These are phyloP conservation scores for Akanthomyces uredinophilus DNA, from an alignment of 2,329 filamentous ascomycete genomes.

Conservation along the genomic window DNA sequence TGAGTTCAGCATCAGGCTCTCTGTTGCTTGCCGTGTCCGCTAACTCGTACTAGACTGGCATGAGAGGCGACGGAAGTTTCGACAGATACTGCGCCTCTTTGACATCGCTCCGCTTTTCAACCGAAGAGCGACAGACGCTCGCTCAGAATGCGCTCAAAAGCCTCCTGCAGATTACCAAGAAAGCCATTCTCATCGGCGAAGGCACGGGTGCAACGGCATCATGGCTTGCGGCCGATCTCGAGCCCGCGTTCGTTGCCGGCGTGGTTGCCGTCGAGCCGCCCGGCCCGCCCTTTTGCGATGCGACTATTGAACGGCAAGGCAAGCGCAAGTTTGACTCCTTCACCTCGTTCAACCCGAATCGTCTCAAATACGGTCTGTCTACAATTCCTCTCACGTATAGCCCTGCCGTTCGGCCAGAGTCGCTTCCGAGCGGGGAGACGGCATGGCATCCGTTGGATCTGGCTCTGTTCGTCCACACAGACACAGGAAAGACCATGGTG, in stretches of 20 bases:
- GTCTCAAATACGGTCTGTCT: slow-evolving; percentile 35
- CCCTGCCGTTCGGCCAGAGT: slow-evolving; percentile 25
- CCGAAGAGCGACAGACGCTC: slow-evolving; percentile 26
- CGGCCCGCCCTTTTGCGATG: slow-evolving; percentile 44
- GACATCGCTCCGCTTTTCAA: slow-evolving; percentile 29
- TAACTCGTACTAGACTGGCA: slow-evolving; percentile 25
- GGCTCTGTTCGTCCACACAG: not conserved
- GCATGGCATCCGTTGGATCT: slow-evolving; percentile 3
- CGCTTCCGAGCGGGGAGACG: not conserved
- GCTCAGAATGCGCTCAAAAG: slow-evolving; percentile 33
- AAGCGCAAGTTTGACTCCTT: slow-evolving; percentile 19
- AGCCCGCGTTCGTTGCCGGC: slow-evolving; percentile 41
- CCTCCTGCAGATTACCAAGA: slow-evolving; percentile 39
- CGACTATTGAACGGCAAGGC: not conserved
- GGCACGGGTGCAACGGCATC: slow-evolving; percentile 42
- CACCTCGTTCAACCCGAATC: slow-evolving; percentile 23
- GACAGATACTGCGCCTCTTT: slow-evolving; percentile 42
- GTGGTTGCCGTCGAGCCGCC: slow-evolving; percentile 49
- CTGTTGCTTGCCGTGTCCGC: not conserved
- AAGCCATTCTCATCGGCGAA: slow-evolving; percentile 43
- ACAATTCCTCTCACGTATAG: slow-evolving; percentile 38
- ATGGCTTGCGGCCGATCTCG: slow-evolving; percentile 44
- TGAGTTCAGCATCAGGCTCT: slow-evolving; percentile 9
- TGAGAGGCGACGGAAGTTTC: slow-evolving; percentile 41
- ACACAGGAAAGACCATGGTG: not conserved